These are phyloP conservation scores for Paramecium primaurelia DNA, from an alignment of 73 alveolate genomes.

Conservation along the genomic window DNA sequence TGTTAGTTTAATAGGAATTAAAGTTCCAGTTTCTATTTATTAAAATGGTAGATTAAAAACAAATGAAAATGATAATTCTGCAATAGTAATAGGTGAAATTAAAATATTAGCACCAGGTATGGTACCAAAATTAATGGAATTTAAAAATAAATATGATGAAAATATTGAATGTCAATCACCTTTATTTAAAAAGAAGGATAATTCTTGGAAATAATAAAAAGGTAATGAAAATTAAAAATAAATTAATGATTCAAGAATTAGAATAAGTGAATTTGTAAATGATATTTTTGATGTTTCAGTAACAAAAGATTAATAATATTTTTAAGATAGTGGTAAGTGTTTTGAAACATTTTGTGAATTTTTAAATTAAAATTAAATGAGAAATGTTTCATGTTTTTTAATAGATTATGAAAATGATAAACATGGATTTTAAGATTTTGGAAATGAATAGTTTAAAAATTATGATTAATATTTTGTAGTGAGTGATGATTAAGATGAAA, in stretches of 20 bases:
- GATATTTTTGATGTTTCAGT: background rate
- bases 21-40: background rate
- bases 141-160: background rate
- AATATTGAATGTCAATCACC: background rate
- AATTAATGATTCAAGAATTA: background rate
- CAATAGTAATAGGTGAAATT: background rate
- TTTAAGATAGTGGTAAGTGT: background rate
- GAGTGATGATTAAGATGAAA: background rate
- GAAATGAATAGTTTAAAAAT: background rate
- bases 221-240: background rate
- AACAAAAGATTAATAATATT: background rate
- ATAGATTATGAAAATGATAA: slow-evolving; percentile 14
- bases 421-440: slow-evolving; percentile 7
- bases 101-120: background rate
- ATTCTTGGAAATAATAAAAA: background rate
- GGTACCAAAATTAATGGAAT: background rate
- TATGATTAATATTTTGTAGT: slow-evolving; percentile 15
- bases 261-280: background rate
- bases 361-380: background rate
- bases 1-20: background rate
- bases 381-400: background rate
- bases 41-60: slow-evolving; percentile 10
- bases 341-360: background rate
- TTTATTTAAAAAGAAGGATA: background rate
- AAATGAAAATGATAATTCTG: background rate